Evolutionary conservation across 1,284 basidiomycete genomes (phyloP).

Genomic region (Marasmius oreades): DNA sequence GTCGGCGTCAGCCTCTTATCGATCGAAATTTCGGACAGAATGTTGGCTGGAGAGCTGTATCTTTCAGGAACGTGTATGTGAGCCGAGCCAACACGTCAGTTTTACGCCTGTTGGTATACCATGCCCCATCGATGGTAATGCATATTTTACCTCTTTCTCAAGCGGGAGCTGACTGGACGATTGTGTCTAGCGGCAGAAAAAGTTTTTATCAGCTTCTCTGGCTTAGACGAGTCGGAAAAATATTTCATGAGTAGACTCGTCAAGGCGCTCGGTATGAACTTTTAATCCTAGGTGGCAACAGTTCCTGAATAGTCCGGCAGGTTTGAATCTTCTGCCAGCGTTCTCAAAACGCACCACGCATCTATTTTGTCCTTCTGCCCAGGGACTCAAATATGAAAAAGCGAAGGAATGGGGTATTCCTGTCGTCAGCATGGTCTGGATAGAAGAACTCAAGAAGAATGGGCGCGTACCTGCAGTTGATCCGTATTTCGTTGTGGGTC

Average conservation of each 20-base stretch:
- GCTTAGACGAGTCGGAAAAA: constrained; percentile 61
- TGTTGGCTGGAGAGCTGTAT: constrained; percentile 81
- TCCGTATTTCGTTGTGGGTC: constrained; percentile 25
- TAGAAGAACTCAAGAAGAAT: constrained; percentile 46
- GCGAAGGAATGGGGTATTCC: constrained; percentile 68
- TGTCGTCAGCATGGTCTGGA: constrained; percentile 59
- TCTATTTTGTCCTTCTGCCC: constrained; percentile 65
- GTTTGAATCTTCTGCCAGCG: constrained; percentile 48
- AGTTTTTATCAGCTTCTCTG: constrained; percentile 63
- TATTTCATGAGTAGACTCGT: constrained; percentile 58
- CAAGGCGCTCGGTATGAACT: constrained; percentile 55
- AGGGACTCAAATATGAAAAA: constrained; percentile 69
- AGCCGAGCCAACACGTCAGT: constrained; percentile 54
- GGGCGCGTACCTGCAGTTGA: constrained; percentile 38
- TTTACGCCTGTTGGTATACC: constrained; percentile 57
- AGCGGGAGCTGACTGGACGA: constrained; percentile 3
- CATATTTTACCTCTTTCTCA: background rate
- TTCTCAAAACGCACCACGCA: constrained; percentile 68
- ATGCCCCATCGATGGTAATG: constrained; percentile 49
- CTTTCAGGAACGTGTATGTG: constrained; percentile 61
- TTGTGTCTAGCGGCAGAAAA: constrained; percentile 42
- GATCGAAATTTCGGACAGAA: constrained; percentile 63
- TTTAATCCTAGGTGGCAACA: constrained; percentile 5
- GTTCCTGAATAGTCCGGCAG: constrained; percentile 28
- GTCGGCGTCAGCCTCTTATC: constrained; percentile 26